Percentiles rank a stretch among this genome's conserved stretches.
Evolutionary conservation across 805 yeast genomes (phyloP).

Genomic region (Yamadazyma paraphyllophila): DNA sequence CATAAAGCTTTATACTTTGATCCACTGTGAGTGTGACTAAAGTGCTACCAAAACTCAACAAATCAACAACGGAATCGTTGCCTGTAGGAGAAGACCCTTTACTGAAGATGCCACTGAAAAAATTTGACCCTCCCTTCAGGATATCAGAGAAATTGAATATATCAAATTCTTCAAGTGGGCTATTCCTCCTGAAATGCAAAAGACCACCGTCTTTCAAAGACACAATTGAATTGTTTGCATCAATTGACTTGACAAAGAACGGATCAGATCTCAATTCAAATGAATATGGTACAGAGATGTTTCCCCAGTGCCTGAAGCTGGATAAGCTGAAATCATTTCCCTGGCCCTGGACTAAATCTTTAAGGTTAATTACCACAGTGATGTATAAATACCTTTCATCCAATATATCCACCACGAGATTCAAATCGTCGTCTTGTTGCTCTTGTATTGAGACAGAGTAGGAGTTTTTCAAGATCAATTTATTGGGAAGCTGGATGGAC

Average conservation of each 20-base stretch:
- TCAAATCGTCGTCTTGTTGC: slow-evolving; percentile 11
- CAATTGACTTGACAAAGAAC: slow-evolving; percentile 38
- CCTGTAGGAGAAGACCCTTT: slow-evolving; percentile 16
- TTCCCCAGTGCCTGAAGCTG: slow-evolving; percentile 58
- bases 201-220: slow-evolving; percentile 78
- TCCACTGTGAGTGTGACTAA: slow-evolving; percentile 55
- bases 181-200: slow-evolving; percentile 46
- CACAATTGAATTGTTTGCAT: slow-evolving; percentile 47
- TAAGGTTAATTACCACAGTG: slow-evolving; percentile 44
- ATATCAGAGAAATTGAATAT: slow-evolving; percentile 54
- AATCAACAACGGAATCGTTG: slow-evolving; percentile 43
- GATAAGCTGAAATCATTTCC: slow-evolving; percentile 21
- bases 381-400: slow-evolving; percentile 51
- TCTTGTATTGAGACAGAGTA: slow-evolving; percentile 13
- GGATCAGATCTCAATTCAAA: slow-evolving; percentile 40
- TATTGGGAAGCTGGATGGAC: slow-evolving; percentile 24
- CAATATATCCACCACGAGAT: slow-evolving; percentile 52
- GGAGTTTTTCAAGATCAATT: slow-evolving; percentile 17
- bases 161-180: slow-evolving; percentile 39
- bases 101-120: slow-evolving; percentile 21
- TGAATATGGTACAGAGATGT: slow-evolving; percentile 65
- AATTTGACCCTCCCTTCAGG: slow-evolving; percentile 28
- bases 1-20: slow-evolving; percentile 60
- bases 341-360: slow-evolving; percentile 39
- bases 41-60: slow-evolving; percentile 32